phyloP scores from a whole-genome alignment of 805 yeast genomes.

The Grigorovia jiainica region DNA sequence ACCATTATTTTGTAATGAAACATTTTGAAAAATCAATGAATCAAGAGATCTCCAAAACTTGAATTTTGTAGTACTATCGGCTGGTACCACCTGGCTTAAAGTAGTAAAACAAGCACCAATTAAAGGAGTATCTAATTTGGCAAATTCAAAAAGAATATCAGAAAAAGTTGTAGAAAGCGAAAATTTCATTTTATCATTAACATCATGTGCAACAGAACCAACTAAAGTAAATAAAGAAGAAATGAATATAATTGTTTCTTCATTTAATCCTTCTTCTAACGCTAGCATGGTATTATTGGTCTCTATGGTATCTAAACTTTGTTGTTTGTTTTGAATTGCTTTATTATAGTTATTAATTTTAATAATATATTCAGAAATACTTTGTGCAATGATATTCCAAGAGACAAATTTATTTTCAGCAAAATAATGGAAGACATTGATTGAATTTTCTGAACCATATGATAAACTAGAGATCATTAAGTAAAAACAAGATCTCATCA shows the following conservation, averaged over 20 bases:
- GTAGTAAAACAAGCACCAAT: constrained; percentile 49
- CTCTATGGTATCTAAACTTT: constrained; percentile 22
- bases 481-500: constrained; percentile 75
- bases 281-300: constrained; percentile 24
- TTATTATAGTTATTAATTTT: constrained; percentile 31
- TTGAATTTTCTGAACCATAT: constrained; percentile 46
- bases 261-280: constrained; percentile 54
- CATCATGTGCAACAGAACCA: constrained; percentile 37
- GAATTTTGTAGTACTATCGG: constrained; percentile 33
- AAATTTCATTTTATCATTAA: constrained; percentile 18
- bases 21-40: constrained; percentile 48
- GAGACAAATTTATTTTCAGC: constrained; percentile 35
- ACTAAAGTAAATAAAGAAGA: constrained; percentile 66
- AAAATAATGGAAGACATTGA: constrained; percentile 42
- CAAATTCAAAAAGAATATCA: constrained; percentile 36
- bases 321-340: constrained; percentile 18
- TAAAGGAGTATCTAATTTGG: constrained; percentile 38
- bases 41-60: constrained; percentile 65
- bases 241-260: constrained; percentile 67
- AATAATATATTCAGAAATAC: constrained; percentile 44
- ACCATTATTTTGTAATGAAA: constrained; percentile 15
- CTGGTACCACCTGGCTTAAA: constrained; percentile 46
- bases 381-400: constrained; percentile 45
- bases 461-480: constrained; percentile 71
- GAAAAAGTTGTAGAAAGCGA: constrained; percentile 17